These are phyloP conservation scores for Blastobotrys robertii DNA, from an alignment of 805 yeast genomes.

Conservation along the genomic window DNA sequence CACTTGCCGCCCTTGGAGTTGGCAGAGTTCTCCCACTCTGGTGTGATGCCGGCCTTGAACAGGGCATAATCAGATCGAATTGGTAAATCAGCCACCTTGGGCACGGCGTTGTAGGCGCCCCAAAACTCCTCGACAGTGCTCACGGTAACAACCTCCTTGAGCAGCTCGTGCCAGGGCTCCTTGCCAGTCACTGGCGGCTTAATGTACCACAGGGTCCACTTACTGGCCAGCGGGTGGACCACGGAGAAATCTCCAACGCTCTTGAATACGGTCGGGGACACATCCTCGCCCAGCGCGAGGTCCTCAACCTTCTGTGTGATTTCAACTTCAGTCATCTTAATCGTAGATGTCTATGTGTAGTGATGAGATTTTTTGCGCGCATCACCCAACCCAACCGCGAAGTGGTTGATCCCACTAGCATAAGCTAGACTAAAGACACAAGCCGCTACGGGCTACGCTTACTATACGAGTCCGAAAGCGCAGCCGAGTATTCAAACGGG, in stretches of 20 bases:
- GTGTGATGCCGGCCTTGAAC: conserved; percentile 87
- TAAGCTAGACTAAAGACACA: not conserved
- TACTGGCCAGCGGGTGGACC: conserved; percentile 80
- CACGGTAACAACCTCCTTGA: conserved; percentile 87
- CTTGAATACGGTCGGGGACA: conserved; percentile 14
- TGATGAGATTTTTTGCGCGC: not conserved
- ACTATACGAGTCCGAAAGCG: not conserved
- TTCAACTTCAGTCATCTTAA: conserved; percentile 19
- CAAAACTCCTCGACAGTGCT: conserved; percentile 97
- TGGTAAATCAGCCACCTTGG: conserved; percentile 85
- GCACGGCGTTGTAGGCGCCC: conserved; percentile 93
- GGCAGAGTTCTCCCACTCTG: conserved; percentile 95
- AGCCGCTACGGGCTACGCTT: not conserved
- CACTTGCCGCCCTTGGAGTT: conserved; percentile 93
- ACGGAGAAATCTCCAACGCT: conserved; percentile 41
- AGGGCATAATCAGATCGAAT: conserved; percentile 88
- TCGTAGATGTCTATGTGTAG: conserved; percentile 4
- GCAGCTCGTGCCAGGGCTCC: conserved; percentile 86
- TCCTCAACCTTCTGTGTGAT: conserved; percentile 14
- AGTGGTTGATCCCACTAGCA: not conserved
- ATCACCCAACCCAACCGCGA: no score
- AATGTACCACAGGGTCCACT: conserved; percentile 97
- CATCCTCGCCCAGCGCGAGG: conserved; percentile 3
- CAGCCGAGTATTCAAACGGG: not conserved
- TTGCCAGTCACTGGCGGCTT: conserved; percentile 69